These are phyloP conservation scores for Vigna mungo DNA, from an alignment of 306 rosid species.

Conservation along the genomic window DNA sequence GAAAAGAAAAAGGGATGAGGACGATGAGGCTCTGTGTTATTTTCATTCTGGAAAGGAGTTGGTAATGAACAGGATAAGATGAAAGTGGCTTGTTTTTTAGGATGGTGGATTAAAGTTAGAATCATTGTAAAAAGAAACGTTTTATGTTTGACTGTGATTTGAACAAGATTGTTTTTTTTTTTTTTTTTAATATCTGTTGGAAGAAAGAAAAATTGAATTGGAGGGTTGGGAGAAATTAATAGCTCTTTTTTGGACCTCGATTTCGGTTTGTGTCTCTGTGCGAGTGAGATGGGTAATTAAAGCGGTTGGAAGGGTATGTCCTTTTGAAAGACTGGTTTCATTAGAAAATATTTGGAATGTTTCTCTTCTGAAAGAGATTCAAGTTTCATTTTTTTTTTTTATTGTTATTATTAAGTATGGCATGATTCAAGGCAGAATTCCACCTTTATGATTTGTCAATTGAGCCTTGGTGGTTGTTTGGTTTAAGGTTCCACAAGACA, in stretches of 20 bases:
- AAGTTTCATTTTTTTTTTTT: constrained; percentile 5
- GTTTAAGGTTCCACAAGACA: constrained; percentile 4
- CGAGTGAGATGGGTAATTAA: constrained; percentile 33
- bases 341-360: constrained; percentile 38
- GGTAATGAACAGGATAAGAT: constrained; percentile 6
- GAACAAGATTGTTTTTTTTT: neutral
- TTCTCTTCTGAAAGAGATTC: constrained; percentile 38
- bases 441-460: neutral
- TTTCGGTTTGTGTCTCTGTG: constrained; percentile 27
- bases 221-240: constrained; percentile 18
- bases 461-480: constrained; percentile 2
- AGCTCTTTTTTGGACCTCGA: constrained; percentile 32
- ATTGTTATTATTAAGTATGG: neutral
- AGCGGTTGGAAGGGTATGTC: constrained; percentile 47
- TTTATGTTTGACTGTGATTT: neutral
- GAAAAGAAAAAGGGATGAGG: neutral
- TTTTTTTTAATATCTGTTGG: neutral
- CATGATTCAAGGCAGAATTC: neutral
- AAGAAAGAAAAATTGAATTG: neutral
- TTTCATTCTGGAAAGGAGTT: constrained; percentile 26
- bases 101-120: neutral
- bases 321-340: constrained; percentile 34
- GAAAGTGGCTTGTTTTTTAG: neutral
- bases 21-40: neutral
- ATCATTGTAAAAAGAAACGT: neutral